Evolutionary conservation across 2,329 filamentous ascomycete genomes (phyloP).

Genomic region (Colletotrichum sp.): DNA sequence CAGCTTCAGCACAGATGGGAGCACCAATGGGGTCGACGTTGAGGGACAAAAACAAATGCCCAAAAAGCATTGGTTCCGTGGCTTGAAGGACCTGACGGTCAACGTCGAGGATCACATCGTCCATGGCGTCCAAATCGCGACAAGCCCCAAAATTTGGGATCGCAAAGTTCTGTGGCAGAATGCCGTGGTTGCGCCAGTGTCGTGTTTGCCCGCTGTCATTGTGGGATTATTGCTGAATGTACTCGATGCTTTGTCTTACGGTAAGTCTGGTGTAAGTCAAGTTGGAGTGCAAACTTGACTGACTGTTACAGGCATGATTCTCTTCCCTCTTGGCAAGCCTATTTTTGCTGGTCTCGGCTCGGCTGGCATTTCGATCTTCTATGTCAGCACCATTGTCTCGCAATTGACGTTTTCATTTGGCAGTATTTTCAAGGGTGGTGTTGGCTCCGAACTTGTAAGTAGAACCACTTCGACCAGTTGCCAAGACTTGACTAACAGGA

Average conservation of each 20-base stretch:
- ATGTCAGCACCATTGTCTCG: conserved; percentile 94
- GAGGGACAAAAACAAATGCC: conserved; percentile 52
- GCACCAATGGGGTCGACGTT: conserved; percentile 42
- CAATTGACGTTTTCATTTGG: conserved; percentile 88
- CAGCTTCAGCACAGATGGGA: conserved; percentile 26
- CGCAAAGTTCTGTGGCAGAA: conserved; percentile 66
- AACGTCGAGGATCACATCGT: conserved; percentile 35
- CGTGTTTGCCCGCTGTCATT: conserved; percentile 83
- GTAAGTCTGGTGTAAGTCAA: conserved; percentile 43
- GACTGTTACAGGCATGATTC: conserved; percentile 72
- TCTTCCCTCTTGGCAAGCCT: conserved; percentile 88
- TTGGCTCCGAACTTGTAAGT: conserved; percentile 89
- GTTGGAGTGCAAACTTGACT: conserved; percentile 18
- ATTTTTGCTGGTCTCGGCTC: conserved; percentile 87
- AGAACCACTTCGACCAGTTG: neutral
- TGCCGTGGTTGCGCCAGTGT: conserved; percentile 69
- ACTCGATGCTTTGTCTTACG: conserved; percentile 93
- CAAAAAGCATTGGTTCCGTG: conserved; percentile 37
- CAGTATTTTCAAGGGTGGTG: conserved; percentile 87
- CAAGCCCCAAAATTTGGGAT: conserved; percentile 61
- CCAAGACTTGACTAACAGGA: conserved; percentile 13
- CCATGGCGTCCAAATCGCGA: conserved; percentile 27
- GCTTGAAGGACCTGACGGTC: conserved; percentile 33
- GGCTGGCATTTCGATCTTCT: conserved; percentile 98
- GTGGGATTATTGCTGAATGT: conserved; percentile 91